Conservation (phyloP, 1,139 yeast species). For the Saccharomycopsis hybrid region DNA sequence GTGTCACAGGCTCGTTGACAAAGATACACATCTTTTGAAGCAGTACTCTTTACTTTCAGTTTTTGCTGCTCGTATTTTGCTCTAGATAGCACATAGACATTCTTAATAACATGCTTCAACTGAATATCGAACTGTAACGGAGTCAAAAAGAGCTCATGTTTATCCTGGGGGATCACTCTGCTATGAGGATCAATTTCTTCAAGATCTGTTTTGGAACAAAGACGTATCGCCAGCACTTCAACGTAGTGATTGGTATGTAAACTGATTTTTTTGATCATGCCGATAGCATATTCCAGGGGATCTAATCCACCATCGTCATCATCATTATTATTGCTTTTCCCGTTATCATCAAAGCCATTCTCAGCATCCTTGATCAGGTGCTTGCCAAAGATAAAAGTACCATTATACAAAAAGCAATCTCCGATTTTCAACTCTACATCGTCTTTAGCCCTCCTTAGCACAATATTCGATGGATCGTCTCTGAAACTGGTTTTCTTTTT, state of each 20-base stretch:
- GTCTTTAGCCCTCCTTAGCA: conserved; percentile 9
- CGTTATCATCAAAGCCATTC: neutral
- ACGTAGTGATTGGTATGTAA: conserved; percentile 13
- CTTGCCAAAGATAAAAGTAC: neutral
- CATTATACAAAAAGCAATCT: conserved; percentile 12
- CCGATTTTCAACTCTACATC: conserved; percentile 9
- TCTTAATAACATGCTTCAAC: conserved; percentile 5
- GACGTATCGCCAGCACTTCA: conserved; percentile 12
- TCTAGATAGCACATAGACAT: neutral
- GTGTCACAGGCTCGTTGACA: conserved; percentile 17
- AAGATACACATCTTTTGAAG: conserved; percentile 1
- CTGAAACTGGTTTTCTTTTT: neutral
- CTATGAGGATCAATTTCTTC: neutral
- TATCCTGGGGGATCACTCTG: conserved; percentile 2
- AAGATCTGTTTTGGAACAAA: conserved; percentile 5
- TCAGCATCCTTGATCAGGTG: neutral
- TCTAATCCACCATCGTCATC: neutral
- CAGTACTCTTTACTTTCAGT: neutral
- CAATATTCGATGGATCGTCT: conserved; percentile 12
- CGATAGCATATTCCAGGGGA: conserved; percentile 1
- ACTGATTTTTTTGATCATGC: conserved; percentile 7
- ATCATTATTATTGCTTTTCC: too few species aligned
- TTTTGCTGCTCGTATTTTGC: too few species aligned
- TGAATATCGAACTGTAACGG: conserved; percentile 3
- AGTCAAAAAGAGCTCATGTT: conserved; percentile 15